Evolutionary conservation across 1,284 basidiomycete species (phyloP), one percentile per base, ranked within the genome.

Genomic region (Rhizopogon hawkerae): DNA sequence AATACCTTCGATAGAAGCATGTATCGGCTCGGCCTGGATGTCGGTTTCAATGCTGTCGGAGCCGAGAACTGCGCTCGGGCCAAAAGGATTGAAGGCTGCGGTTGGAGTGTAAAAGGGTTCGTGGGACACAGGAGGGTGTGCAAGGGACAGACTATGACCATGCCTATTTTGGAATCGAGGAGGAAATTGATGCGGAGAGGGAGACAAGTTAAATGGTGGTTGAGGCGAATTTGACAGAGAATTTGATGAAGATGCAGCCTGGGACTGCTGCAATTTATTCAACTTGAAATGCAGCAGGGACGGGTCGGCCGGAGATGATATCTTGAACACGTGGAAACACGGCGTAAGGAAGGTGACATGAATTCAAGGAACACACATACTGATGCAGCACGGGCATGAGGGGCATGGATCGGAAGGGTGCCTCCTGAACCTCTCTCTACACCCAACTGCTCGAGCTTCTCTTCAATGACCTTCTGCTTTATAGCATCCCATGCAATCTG

Each of bases 271-370:
- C 8, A 90, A 70, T 64, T 86, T 89, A 67, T 88, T 88, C 38
- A 90, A 72, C 62, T 88, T 89, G 69, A 85, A 89, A 57, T 79
- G 74, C 23, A 90, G 70, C 23, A 90, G 67, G 14, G 83, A 82
- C 36, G 88, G 86, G 61, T 89, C 87, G 5, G 87, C 87, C 21
- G 88, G 86, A 16, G 86, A 89, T 2, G 87, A 90, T 66, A 90
- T 87, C 87, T 90, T 59, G n/a, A 43, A 42, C 41, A 38, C 14
- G 33, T 31, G 38, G 41, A 54, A 47, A 43, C 29, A 43, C 16
- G 24, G 10, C 37, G 48, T 31, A 36, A 54, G 36, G 11, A 39
- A 31, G n/a, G 48, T 54, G 49, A 50, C 52, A 48, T 41, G 37
- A 33, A 54, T 56, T 45, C 58, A 57, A 58, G 60, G 52, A 56